A percentile compares a stretch with the other conserved stretches of the same genome.
These are phyloP conservation scores for Annulohypoxylon bovei DNA, from an alignment of 495 filamentous ascomycete genomes.

Conservation along the genomic window DNA sequence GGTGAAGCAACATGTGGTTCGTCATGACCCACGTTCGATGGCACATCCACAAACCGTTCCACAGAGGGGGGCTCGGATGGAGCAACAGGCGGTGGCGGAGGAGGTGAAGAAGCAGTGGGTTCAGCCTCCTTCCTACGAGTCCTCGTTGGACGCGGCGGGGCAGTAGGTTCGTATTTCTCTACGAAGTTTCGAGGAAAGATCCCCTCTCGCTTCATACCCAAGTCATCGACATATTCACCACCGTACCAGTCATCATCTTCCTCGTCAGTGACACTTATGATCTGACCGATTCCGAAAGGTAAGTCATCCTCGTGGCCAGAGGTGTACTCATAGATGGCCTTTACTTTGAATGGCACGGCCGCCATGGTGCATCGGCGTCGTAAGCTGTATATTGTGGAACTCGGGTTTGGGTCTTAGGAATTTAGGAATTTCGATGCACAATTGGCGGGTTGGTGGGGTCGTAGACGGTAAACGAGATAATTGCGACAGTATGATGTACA, in stretches of 20 bases:
- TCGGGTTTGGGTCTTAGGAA: conserved; percentile 1
- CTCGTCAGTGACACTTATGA: conserved; percentile 90
- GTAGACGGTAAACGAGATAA: conserved; percentile 24
- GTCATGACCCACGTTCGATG: conserved; percentile 45
- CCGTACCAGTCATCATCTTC: conserved; percentile 96
- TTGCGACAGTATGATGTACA: conserved; percentile 39
- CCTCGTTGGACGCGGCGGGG: conserved; percentile 85
- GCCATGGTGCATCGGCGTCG: conserved; percentile 68
- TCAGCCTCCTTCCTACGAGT: conserved; percentile 77
- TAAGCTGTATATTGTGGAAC: conserved; percentile 25
- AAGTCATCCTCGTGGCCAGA: conserved; percentile 96
- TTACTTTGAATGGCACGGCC: conserved; percentile 87
- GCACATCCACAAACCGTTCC: conserved; percentile 52
- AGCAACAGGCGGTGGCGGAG: conserved; percentile 73
- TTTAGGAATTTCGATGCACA: conserved; percentile 15
- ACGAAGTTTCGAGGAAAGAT: conserved; percentile 98
- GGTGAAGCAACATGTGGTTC: conserved; percentile 40
- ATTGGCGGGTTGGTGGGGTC: conserved; percentile 38
- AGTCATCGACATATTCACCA: conserved; percentile 84
- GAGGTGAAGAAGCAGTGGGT: conserved; percentile 59
- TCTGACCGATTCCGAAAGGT: conserved; percentile 81
- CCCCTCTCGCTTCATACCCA: conserved; percentile 79
- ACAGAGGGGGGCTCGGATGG: conserved; percentile 50
- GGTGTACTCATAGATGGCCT: conserved; percentile 90
- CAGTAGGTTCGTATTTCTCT: conserved; percentile 89